Conservation (phyloP, 106 monocot species). For the Narthecium ossifragum region DNA sequence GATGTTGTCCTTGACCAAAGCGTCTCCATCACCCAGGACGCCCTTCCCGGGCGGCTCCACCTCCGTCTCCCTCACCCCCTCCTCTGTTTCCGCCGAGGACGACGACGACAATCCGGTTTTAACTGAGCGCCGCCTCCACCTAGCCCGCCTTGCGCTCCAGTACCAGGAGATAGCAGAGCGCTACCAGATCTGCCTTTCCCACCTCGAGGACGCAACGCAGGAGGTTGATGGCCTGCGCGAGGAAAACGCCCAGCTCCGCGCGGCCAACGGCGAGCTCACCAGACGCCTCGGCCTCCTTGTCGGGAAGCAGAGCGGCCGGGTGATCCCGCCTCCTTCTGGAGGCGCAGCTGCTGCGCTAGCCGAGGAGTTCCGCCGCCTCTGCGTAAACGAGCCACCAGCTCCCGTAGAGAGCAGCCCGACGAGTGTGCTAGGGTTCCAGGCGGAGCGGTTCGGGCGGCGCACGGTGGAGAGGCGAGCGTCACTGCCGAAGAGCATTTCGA, state of each 20-base stretch:
- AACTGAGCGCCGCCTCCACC: constrained; percentile 37
- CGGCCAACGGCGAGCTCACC: constrained; percentile 54
- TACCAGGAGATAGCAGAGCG: constrained; percentile 52
- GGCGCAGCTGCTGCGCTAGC: constrained; percentile 9
- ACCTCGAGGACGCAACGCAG: constrained; percentile 46
- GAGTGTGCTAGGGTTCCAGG: constrained; percentile 31
- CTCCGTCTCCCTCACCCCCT: constrained; percentile 22
- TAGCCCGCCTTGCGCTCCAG: constrained; percentile 60
- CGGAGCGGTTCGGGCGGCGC: neutral
- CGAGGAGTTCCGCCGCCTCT: constrained; percentile 43
- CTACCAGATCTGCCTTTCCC: constrained; percentile 68
- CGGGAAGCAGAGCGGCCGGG: constrained; percentile 3
- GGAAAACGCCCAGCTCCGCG: constrained; percentile 72
- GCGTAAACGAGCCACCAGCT: constrained; percentile 17
- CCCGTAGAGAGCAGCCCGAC: constrained; percentile 41
- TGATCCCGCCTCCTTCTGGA: no score
- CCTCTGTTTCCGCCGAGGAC: constrained; percentile 32
- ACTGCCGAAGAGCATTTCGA: constrained; percentile 83
- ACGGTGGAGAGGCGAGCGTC: constrained; percentile 16
- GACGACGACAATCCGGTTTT: constrained; percentile 7
- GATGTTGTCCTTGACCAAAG: neutral
- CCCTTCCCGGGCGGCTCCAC: constrained; percentile 5
- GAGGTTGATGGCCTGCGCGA: constrained; percentile 55
- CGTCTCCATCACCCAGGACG: neutral
- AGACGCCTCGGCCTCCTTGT: constrained; percentile 26